Conservation (phyloP, 768 basidiomycete genomes). For the Serendipita indica region DNA sequence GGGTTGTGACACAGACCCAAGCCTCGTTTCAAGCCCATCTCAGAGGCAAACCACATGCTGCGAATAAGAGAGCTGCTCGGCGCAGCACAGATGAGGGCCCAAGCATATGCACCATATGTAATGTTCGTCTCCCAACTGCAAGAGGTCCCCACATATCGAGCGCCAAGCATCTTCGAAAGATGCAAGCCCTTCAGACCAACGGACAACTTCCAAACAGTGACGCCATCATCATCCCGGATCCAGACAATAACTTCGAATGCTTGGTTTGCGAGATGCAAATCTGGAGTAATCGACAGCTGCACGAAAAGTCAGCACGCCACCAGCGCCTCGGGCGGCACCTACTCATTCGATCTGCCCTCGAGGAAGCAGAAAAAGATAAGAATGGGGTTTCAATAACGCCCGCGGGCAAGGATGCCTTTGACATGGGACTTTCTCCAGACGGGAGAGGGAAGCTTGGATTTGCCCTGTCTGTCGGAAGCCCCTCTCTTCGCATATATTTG, state of each 20-base stretch:
- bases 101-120: neutral
- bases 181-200: neutral
- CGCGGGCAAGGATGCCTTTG: conserved; percentile 23
- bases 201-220: neutral
- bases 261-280: conserved; percentile 2
- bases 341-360: conserved; percentile 29
- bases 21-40: neutral
- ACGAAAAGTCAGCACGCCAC: conserved; percentile 21
- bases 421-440: conserved; percentile 34
- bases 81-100: neutral
- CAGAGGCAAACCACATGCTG: neutral
- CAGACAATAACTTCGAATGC: neutral
- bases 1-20: neutral
- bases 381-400: conserved; percentile 30
- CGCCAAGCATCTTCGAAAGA: neutral
- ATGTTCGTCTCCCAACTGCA: neutral
- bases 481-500: neutral
- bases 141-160: neutral
- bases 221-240: neutral
- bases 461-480: conserved; percentile 5
- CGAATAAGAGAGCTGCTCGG: neutral
- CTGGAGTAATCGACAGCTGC: neutral
- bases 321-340: conserved; percentile 26
- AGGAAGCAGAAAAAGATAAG: conserved; percentile 41
- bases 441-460: conserved; percentile 12